Evolutionary conservation across 2,329 filamentous ascomycete species (phyloP), one percentile per base, ranked within the genome.

Genomic region (Ceratocystis smalleyi): DNA sequence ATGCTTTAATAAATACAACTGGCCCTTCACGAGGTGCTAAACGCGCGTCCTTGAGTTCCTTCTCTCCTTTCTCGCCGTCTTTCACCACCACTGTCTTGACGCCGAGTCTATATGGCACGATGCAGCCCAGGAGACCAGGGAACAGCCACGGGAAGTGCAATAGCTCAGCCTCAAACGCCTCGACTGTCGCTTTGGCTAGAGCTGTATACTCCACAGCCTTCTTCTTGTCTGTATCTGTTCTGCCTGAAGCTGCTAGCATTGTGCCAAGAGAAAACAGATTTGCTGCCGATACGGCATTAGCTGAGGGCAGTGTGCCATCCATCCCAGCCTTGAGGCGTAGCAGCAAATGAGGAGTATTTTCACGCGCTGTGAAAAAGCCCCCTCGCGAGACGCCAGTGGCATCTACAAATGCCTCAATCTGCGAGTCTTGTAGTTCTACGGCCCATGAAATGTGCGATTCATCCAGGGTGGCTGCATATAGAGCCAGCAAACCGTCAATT

Each of bases 81-180:
- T 19, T 35, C 10, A 59, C 24, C 47, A 45, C n/a, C 17, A 47
- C 59, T 30, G 70, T 70, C 63, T 80, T 80, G 1, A 85, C 80
- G 0, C 91, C 91, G 2, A 95, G 74, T 66, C 86, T 82, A 3
- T 86, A 83, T 0, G 85, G 83, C 8, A 96, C 89, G 1, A 97
- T 83, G 0, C 82, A 82, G 2, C 83, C 82, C 69, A 97, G 79
- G 69, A 97, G 79, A 3, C 88, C 88, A 0, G 89, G 86, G 74
- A 95, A 97, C 1, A 97, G 79, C 79, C 94, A 95, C 0, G 94
- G 91, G 70, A 97, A 91, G 73, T 97, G 91, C 71, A 95, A 79
- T 69, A 96, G 85, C 75, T 99, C 94, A 0, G 88, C 86, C 69
- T 95, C 89, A 69, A 99, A 99, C 0, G 91, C 89, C 66, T 84